Conservation (phyloP, 2,329 filamentous ascomycete genomes). For the Calonectria ilicicola region DNA sequence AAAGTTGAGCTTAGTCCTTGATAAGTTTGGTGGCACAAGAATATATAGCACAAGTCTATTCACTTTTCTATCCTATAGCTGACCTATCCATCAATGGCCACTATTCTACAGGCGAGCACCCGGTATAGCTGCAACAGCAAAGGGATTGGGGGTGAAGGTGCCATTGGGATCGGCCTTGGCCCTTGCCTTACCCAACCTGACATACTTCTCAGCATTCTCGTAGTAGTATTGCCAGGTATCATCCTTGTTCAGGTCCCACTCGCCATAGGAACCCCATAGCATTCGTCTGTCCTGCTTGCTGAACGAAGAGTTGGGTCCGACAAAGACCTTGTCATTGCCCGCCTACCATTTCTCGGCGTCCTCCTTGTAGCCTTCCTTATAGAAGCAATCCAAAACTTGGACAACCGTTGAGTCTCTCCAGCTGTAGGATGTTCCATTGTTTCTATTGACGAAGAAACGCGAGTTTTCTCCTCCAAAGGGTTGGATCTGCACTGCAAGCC, state of each 20-base stretch:
- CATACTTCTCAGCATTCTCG: neutral
- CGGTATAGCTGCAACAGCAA: neutral
- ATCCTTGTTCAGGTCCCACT: neutral
- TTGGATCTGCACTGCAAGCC: neutral
- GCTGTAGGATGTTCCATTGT: neutral
- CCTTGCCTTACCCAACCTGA: neutral
- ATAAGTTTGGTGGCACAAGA: too few species aligned
- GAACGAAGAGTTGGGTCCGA: neutral
- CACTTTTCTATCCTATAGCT: neutral
- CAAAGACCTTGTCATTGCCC: neutral
- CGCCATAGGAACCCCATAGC: neutral
- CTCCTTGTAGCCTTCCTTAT: neutral
- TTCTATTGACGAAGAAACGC: neutral
- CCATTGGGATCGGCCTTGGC: neutral
- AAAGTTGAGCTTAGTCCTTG: too few species aligned
- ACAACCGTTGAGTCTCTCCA: neutral
- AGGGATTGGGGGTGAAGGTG: neutral
- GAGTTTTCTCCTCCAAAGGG: neutral
- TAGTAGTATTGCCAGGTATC: neutral
- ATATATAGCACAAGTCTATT: neutral
- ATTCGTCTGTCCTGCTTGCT: neutral
- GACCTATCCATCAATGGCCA: too few species aligned
- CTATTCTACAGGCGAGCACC: fast-evolving
- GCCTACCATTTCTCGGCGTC: neutral
- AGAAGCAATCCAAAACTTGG: neutral